Evolutionary conservation across 768 basidiomycete species (phyloP).

Genomic region (Mycena albidolilacea): DNA sequence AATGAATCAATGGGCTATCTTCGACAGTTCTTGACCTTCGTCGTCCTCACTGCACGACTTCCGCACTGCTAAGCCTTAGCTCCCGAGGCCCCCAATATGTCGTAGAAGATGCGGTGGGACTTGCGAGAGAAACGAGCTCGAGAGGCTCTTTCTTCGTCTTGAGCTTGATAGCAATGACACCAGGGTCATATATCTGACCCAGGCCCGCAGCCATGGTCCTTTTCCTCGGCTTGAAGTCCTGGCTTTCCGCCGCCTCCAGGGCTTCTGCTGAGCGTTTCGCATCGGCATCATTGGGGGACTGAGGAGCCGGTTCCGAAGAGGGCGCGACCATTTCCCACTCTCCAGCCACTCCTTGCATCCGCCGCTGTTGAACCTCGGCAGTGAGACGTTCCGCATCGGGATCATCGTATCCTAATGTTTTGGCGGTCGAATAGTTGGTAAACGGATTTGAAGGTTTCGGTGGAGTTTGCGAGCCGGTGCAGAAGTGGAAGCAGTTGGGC

Average conservation of each 20-base stretch:
- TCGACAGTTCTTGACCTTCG: too few species aligned
- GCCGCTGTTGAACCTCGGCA: constrained; percentile 72
- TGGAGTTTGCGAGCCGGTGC: constrained; percentile 54
- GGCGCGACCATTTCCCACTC: constrained; percentile 80
- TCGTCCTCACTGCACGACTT: too few species aligned
- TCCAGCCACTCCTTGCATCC: constrained; percentile 79
- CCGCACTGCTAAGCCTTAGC: too few species aligned
- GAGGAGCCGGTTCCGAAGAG: constrained; percentile 42
- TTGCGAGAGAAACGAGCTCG: constrained; percentile 33
- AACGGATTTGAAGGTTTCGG: constrained; percentile 75
- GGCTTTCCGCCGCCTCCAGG: constrained; percentile 66
- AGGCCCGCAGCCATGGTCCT: constrained; percentile 72
- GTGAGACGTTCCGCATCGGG: constrained; percentile 77
- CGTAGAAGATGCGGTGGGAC: constrained; percentile 25
- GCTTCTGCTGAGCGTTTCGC: constrained; percentile 57
- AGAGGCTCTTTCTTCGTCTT: constrained; percentile 68
- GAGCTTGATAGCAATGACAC: constrained; percentile 73
- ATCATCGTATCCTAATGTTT: constrained; percentile 84
- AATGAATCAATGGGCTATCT: too few species aligned
- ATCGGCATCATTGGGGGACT: constrained; percentile 39
- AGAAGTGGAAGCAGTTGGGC: constrained; percentile 28
- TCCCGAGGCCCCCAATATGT: too few species aligned
- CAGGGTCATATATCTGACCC: constrained; percentile 89
- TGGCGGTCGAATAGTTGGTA: constrained; percentile 91
- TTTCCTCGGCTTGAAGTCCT: constrained; percentile 78